phyloP scores from a whole-genome alignment of 2,329 filamentous ascomycete genomes.

The Venturia asperata region DNA sequence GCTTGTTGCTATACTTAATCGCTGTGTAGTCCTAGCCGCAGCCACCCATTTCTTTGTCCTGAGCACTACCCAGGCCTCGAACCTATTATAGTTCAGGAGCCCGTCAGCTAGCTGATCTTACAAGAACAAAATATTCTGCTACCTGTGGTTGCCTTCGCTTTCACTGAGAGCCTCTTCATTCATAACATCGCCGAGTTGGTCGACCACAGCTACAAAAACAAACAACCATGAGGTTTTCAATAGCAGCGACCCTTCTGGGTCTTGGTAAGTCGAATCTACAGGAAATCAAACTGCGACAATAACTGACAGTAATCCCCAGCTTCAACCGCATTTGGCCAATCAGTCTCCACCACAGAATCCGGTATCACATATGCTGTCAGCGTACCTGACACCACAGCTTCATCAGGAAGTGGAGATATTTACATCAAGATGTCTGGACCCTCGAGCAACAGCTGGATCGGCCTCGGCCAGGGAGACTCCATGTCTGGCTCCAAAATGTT shows the following conservation, averaged over 20 bases:
- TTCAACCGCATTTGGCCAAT: slow-evolving; percentile 19
- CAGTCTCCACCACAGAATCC: slow-evolving; percentile 15
- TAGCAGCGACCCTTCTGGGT: slow-evolving; percentile 18
- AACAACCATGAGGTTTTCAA: slow-evolving; percentile 10
- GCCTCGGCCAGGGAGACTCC: slow-evolving; percentile 46
- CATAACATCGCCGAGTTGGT: neutral
- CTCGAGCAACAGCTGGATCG: slow-evolving; percentile 47
- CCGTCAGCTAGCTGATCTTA: neutral
- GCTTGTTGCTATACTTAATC: slow-evolving; percentile 10
- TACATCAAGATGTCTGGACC: slow-evolving; percentile 53
- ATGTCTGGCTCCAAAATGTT: slow-evolving; percentile 55
- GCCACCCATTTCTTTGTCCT: slow-evolving; percentile 3
- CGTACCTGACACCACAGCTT: slow-evolving; percentile 47
- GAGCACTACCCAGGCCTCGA: slow-evolving; percentile 6
- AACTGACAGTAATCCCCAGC: slow-evolving; percentile 7
- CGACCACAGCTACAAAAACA: neutral
- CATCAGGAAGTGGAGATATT: slow-evolving; percentile 47
- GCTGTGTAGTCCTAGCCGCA: slow-evolving; percentile 7
- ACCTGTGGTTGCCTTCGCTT: neutral
- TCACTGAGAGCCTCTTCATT: neutral
- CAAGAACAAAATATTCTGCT: neutral
- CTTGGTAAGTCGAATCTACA: slow-evolving; percentile 15
- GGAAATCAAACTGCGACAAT: neutral
- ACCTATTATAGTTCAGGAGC: slow-evolving; percentile 14
- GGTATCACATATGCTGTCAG: slow-evolving; percentile 46